Conservation (phyloP, 257 asterid species). For the Ajuga chamaepitys region DNA sequence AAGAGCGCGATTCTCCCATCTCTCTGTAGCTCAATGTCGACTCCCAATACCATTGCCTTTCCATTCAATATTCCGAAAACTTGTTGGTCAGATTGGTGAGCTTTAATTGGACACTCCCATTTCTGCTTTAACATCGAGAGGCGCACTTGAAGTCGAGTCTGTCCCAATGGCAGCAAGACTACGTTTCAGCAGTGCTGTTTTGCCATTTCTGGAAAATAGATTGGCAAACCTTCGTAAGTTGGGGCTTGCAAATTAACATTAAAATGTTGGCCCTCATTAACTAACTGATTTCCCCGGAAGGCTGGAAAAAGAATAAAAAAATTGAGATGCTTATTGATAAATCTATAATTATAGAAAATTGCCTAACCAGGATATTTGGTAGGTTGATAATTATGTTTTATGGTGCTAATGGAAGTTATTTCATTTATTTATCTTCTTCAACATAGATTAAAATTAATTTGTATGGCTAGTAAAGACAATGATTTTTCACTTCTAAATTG, state of each 20-base stretch:
- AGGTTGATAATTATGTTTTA: too few relatives aligned
- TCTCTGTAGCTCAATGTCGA: conserved; percentile 65
- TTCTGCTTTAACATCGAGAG: conserved; percentile 38
- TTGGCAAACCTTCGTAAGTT: conserved; percentile 54
- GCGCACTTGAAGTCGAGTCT: conserved; percentile 78
- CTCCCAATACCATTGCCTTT: conserved; percentile 91
- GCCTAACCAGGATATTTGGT: too few relatives aligned
- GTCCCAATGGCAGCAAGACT: conserved; percentile 88
- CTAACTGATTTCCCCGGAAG: too few relatives aligned
- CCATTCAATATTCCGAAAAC: conserved; percentile 62
- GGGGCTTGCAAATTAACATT: conserved; percentile 60
- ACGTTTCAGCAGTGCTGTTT: conserved; percentile 66
- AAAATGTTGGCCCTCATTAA: too few relatives aligned
- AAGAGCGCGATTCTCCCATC: conserved; percentile 68
- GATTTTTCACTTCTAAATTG: too few relatives aligned
- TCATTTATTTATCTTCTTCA: too few relatives aligned
- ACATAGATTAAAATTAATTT: too few relatives aligned
- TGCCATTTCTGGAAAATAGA: conserved; percentile 65
- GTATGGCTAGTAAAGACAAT: too few relatives aligned
- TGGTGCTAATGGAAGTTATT: too few relatives aligned
- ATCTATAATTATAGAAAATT: too few relatives aligned
- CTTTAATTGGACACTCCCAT: conserved; percentile 36
- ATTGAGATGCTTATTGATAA: too few relatives aligned
- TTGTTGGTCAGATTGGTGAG: conserved; percentile 65
- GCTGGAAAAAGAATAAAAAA: too few relatives aligned